Conservation (phyloP, 2,329 filamentous ascomycete genomes). For the Neofusicoccum parvum region DNA sequence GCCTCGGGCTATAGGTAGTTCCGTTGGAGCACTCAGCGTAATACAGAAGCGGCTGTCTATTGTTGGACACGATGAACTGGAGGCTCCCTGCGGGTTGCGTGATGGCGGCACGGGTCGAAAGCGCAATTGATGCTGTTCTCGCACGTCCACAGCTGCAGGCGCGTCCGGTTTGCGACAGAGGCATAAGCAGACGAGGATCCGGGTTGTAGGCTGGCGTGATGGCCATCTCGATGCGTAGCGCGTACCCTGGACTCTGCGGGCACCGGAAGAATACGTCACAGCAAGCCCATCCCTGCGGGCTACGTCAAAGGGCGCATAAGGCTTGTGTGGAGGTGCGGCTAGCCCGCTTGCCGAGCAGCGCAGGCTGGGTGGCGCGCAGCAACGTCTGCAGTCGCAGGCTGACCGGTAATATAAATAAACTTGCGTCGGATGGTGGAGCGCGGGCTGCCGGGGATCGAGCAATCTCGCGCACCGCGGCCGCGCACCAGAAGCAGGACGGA, state of each 20-base stretch:
- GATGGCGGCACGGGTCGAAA: not conserved
- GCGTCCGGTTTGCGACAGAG: not conserved
- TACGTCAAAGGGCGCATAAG: not conserved
- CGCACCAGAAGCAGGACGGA: not conserved
- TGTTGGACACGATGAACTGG: not conserved
- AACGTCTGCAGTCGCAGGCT: not conserved
- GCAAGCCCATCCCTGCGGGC: not conserved
- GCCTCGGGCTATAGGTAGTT: slow-evolving; percentile 5
- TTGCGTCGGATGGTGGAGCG: not conserved
- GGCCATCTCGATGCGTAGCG: not conserved
- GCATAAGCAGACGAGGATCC: slow-evolving; percentile 16
- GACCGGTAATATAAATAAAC: slow-evolving; percentile 20
- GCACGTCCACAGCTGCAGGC: too few relatives aligned
- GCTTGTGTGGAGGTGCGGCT: slow-evolving; percentile 8
- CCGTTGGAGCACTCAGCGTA: slow-evolving; percentile 4
- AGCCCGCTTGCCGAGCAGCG: slow-evolving; percentile 4
- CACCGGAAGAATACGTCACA: slow-evolving; percentile 7
- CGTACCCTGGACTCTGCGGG: not conserved
- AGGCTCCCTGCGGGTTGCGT: not conserved
- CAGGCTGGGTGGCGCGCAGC: not conserved
- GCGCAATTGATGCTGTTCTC: not conserved
- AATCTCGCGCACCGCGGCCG: not conserved
- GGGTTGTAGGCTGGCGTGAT: not conserved
- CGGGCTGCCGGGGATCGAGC: not conserved
- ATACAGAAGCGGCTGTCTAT: slow-evolving; percentile 15